Base-by-base conservation (phyloP, 257 asterid genomes). In the Nicotiana attenuata region DNA sequence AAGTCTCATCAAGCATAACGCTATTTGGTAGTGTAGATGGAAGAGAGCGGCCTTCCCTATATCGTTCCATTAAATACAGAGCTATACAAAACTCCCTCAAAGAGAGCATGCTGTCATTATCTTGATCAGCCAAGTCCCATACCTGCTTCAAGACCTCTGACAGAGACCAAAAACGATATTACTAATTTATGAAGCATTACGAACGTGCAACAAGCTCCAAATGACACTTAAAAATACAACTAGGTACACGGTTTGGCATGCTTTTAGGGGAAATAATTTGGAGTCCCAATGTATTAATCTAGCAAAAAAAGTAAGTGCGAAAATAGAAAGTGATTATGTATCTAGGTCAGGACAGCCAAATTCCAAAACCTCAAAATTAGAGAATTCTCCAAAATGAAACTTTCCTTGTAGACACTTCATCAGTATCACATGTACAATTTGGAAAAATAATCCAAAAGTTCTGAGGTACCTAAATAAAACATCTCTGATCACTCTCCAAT, bases 101-200 rank as follows among this genome's bases (percentile, higher is more conserved):
- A 69, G 98, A 91, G 73, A 96, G 97, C 97, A 94, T 94, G 92
- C 98, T 92, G 88, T 96, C 99, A 83, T 84, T 88, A 86, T 96
- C 99, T 92, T 94, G 97, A 87, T 94, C 99, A 17, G 99, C 90
- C 86, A 96, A 86, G 87, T 96, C 99, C 98, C 99, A 96, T 31
- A 96, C 91, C 92, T 96, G 97, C 95, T 94, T 96, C 84, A 94
- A 87, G 86, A 92, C 92, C 94, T 96, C 99, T 96, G 97, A 52
- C 76, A 88, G 87, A 87, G 77, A 78, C 61, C 84, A 85, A 80
- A 59, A 83, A 65, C 78, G 78, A 69, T 31, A 75, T 73, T 73
- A 78, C 80, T 81, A 7, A 84, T 83, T 73, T 73, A 78, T 76
- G 78, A 7, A 84, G 83, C 79, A 80, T 78, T 29, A 47, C 4